Base-by-base conservation (phyloP, 2,329 filamentous ascomycete species). In the Xylaria sp. region DNA sequence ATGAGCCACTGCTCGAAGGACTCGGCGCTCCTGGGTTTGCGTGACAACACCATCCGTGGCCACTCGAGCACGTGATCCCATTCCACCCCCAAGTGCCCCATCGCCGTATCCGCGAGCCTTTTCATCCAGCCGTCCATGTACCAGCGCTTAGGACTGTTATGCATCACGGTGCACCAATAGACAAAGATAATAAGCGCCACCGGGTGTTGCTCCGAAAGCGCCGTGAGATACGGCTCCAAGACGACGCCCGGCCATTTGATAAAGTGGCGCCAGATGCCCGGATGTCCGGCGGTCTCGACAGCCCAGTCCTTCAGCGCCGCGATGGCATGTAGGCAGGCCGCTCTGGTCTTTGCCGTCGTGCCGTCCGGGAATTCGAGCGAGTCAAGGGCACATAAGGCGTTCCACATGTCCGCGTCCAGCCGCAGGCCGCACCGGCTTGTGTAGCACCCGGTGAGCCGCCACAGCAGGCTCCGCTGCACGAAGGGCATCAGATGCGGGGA, bases 91-190 rank as follows among this genome's bases (percentile, higher is more conserved):
- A 65, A 39, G 11, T 60, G 18, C 20, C 47, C 34, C 54, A 64
- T 63, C 7, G 56, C 64, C 39, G 48, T 51, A 17, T n/a, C 2
- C 8, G 57, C 57, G 44, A 63, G 52, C 19, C 60, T 50, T 18
- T 45, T 50, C 19, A 62, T 57, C 65, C 64, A 66, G 11, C 55
- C 56, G 26, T 61, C 45, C 39, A 57, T 52, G 37, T 63, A 66
- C 63, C 65, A 66, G 7, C 61, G 51, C 17, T 41, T 60, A 11
- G 63, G 64, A 21, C 57, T 56, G 19, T 58, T 53, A 37, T 61
- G 44, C 64, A 66, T 65, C 37, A 67, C 50, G 21, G 50, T 49
- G 54, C 61, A 65, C 63, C 64, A 66, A 50, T 66, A 62, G 2
- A 62, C 44, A 16, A 63, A 65, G 9, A 64, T 38, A 2, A 65